Base-by-base conservation (phyloP, 164 flowering plant genomes). In the Pachysandra terminalis region DNA sequence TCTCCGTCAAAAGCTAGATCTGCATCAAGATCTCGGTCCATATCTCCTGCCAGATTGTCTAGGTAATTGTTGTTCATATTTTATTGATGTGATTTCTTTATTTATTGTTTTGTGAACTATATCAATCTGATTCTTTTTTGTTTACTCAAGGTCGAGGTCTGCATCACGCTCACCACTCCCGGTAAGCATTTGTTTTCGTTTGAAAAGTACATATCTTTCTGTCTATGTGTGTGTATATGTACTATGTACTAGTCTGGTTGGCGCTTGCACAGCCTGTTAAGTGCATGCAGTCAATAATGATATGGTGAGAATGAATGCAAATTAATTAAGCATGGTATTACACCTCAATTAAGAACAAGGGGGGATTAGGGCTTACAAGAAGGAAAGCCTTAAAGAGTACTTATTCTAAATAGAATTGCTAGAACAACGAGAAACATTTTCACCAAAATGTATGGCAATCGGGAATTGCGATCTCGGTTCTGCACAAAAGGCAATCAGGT, bases 11-110 rank as follows among this genome's bases (percentile, higher is more conserved):
- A 76, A 74, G 80, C 89, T 55, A 67, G 54, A 26, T 71, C 65
- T 62, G 52, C 72, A 10, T 69, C 75, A 62, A 69, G 66, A 41
- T 71, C 75, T 53, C 85, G 81, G 69, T 87, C 95, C 67, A 80
- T 80, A 51, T 85, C 95, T 58, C 95, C 91, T 61, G 81, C 73
- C 35, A 86, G 73, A 71, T 54, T 80, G 1, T 68, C 88, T 59
- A 83, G 88, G 87, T 86, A 73, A 51, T 23, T 75, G 21, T 48
- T 49, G n/a, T 22, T 59, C 23, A 41, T 13, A 57, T 32, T 48
- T 62, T 37, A 25, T 65, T 54, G 19, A 45, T 22, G 8, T 10
- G 25, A 14, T 40, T 61, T 41, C 10, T 53, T 23, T 9, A 15
- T 56, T 1, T 35, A 0, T 32, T 25, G 52, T 28, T 27, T 0